Evolutionary conservation across 441 rosid genomes (phyloP), one percentile per base, ranked within the genome.

Genomic region (Euphorbia celastroides): DNA sequence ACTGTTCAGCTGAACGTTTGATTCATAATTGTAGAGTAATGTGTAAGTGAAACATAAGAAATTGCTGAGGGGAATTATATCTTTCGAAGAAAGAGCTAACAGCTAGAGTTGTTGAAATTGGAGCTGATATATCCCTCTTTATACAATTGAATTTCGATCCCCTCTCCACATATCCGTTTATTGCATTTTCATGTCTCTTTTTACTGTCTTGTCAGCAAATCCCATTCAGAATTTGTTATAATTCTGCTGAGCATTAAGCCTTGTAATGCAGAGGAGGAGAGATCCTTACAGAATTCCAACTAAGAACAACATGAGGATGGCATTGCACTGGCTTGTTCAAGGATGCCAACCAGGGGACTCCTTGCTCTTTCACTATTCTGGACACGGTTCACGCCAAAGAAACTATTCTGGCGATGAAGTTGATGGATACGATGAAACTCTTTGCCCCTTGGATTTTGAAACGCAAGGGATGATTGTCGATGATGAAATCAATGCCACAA

Each of bases 391-490:
- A 0, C 82, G 83, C 50, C 88, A 89, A 55, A 75, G 90, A 67
- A 89, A 91, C 82, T 82, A 82, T 71, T 76, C 46, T 20, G 94
- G 92, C 27, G 96, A 92, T 65, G 96, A 92, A 68, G 82, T 81
- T 57, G 96, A 92, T 75, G 96, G 96, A 14, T 89, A 78, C 41
- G 97, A 92, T 75, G 96, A 92, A 76, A 89, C 96, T 2, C 75
- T 92, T 5, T 89, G 96, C 72, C 96, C 97, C 41, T 67, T 86
- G 22, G 97, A 93, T 73, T 93, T 87, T 64, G 93, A 93, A 82
- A 87, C 95, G 57, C 93, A 87, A 74, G 98, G 96, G 16, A 87
- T 87, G 96, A 87, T 92, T 66, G 87, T 87, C n/a, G 96, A 91
- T 76, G 94, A 91, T 76, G 92, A 87, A 77, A 87, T 87, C 23